Base-by-base conservation (phyloP, 2,329 filamentous ascomycete species). In the Microcyclospora tardicrescens region DNA sequence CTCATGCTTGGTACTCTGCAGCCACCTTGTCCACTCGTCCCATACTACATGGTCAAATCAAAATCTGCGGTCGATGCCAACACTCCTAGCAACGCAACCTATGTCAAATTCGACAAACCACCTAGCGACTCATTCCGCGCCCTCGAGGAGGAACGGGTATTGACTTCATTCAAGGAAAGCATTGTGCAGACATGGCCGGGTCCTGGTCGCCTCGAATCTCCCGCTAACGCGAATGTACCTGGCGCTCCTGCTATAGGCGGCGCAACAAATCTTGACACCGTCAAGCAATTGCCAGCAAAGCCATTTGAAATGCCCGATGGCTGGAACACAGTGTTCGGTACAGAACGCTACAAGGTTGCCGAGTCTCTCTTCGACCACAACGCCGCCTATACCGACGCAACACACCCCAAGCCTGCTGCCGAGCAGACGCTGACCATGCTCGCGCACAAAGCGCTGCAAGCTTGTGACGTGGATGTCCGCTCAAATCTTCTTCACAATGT, bases 221-320 rank as follows among this genome's bases (percentile, higher is more conserved):
- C 48, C 10, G 36, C 48, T 2, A 29, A 33, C 27, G 34, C 38
- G 13, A 10, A 31, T 11, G 60, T 60, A 56, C 50, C 58, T 61
- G 32, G 63, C 61, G 48, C 65, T 63, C 61, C 15, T 77, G 79
- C 29, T 51, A 24, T 8, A 24, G 19, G 19, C 8, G 64, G 54
- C 39, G 55, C 57, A 16, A 63, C 66, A 5, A 93, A 89, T 57
- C 77, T 91, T 56, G 87, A 95, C 32, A 69, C 77, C 35, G 79
- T 79, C 41, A 79, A 75, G 58, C 71, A 65, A 33, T 77, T 79
- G 47, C 84, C 85, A 1, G 84, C 84, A 31, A 80, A 85, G 37
- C 82, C 91, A 10, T 98, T 95, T 55, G 91, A 98, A 67, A 91
- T 98, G 74, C 91, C 91, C 9, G 85, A 96, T 57, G 91, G 91